Evolutionary conservation across 495 filamentous ascomycete genomes (phyloP), one percentile per base, ranked within the genome.

Genomic region (Penicillium bialowiezense): DNA sequence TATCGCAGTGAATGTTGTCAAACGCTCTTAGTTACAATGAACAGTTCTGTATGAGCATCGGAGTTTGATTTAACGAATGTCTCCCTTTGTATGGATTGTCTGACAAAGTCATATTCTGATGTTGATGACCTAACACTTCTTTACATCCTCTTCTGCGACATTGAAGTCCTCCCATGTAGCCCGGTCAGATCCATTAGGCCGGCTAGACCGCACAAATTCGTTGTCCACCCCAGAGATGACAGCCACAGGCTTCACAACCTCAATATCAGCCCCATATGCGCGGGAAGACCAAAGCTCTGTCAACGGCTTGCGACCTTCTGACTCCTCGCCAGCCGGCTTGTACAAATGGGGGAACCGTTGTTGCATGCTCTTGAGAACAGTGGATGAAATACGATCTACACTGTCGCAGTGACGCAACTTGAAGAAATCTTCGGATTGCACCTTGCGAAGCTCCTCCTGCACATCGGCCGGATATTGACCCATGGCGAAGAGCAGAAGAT

Each of bases 331-430:
- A 9, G 64, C 49, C 9, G 54, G 15, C 8, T 21, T 31, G 41
- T 72, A 73, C 18, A 75, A 54, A 32, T 70, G 66, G 14, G 72
- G 72, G 57, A 70, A 75, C 0, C 69, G 60, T 29, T 64, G 55
- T 54, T 75, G 78, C 77, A 89, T 79, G 20, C 79, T 80, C 50
- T 68, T 73, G 59, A 90, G 62, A 20, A 87, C 86, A 18, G 80
- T 74, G 39, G 76, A 78, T 20, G 84, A 83, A 34, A 90, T 82
- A 40, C 85, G 82, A 55, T 90, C 86, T 1, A 90, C 87, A 38
- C 81, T 86, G 60, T 89, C 84, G 41, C 73, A 73, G 60, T 90
- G 85, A 17, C 84, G 71, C 50, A 91, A 64, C 28, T 71, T 67
- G 54, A 88, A 84, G 64, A 89, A 87, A 5, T 78, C 79, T 1